Conservation (phyloP, 1,139 yeast species). For the Pichia sp. region DNA sequence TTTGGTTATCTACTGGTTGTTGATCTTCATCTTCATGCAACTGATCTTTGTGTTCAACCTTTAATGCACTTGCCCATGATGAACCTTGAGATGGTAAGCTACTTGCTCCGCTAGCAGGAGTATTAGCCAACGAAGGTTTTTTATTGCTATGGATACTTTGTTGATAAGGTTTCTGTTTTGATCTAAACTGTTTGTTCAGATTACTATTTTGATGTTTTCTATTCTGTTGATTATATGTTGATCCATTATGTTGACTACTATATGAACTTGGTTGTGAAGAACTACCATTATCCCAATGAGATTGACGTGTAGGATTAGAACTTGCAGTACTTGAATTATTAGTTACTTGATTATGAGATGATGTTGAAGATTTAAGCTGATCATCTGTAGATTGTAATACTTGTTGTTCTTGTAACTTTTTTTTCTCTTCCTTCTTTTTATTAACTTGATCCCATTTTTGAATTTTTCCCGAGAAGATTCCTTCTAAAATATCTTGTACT, state of each 20-base stretch:
- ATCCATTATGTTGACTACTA: neutral
- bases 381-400: slow-evolving; percentile 1
- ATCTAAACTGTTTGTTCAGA: slow-evolving; percentile 8
- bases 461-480: slow-evolving; percentile 77
- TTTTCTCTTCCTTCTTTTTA: slow-evolving; percentile 42
- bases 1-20: slow-evolving; percentile 9
- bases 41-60: slow-evolving; percentile 25
- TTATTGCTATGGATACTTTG: neutral
- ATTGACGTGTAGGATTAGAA: slow-evolving; percentile 5
- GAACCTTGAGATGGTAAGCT: slow-evolving; percentile 20
- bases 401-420: slow-evolving; percentile 20
- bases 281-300: slow-evolving; percentile 13
- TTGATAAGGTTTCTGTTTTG: slow-evolving; percentile 8
- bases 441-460: slow-evolving; percentile 55
- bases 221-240: slow-evolving; percentile 4
- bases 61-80: slow-evolving; percentile 32
- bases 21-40: no score
- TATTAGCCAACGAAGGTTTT: slow-evolving; percentile 11
- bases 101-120: no score
- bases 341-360: neutral
- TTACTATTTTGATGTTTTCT: slow-evolving; percentile 13
- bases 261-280: neutral
- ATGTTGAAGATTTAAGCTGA: neutral
- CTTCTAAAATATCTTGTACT: slow-evolving; percentile 73
- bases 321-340: neutral